These are phyloP conservation scores for Solanum hybrid DNA, from an alignment of 305 asterid species.

Conservation along the genomic window DNA sequence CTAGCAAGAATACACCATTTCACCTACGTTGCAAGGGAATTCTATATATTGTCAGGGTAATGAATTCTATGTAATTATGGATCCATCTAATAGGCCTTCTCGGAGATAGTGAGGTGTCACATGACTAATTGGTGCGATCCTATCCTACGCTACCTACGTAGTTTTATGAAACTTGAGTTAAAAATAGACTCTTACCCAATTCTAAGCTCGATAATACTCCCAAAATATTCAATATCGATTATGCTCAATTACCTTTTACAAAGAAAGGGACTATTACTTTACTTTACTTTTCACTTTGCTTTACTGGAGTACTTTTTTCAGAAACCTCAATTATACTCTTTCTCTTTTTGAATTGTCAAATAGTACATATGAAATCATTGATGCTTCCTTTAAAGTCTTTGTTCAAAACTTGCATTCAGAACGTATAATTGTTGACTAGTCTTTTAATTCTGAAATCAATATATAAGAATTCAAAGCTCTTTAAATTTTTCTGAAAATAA, in stretches of 20 bases:
- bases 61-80: not conserved
- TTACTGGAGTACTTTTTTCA: not conserved
- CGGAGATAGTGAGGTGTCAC: not conserved
- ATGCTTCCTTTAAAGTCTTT: not conserved
- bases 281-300: not conserved
- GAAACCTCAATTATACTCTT: not conserved
- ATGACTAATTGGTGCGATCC: not conserved
- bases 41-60: not conserved
- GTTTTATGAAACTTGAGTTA: too few relatives aligned
- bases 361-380: not conserved
- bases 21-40: not conserved
- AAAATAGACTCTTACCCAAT: not conserved
- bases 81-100: not conserved
- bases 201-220: not conserved
- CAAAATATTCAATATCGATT: not conserved
- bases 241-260: not conserved
- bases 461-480: not conserved
- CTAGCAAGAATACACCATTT: not conserved
- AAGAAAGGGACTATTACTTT: not conserved
- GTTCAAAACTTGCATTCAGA: not conserved
- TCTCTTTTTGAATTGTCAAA: not conserved
- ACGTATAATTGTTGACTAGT: too few relatives aligned
- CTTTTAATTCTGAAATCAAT: too few relatives aligned
- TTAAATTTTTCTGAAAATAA: too few relatives aligned
- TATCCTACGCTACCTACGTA: not conserved